Conservation (phyloP, 495 filamentous ascomycete species). For the Cercophora samala region DNA sequence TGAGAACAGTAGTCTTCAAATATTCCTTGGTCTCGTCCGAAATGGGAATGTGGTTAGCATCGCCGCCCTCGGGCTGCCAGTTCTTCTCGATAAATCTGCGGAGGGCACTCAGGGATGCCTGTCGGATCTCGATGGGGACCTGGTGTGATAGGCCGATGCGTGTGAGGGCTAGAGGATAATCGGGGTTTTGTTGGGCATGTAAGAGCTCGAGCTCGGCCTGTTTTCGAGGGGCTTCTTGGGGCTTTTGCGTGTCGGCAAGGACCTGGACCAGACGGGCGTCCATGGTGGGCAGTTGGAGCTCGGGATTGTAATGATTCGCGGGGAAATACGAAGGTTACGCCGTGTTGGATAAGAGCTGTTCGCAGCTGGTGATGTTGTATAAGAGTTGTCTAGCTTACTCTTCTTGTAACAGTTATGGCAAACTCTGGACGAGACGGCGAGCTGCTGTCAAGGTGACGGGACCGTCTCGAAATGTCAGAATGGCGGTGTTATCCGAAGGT, state of each 20-base stretch:
- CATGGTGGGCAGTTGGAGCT: constrained; percentile 43
- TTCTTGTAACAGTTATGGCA: background rate
- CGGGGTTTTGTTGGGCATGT: constrained; percentile 58
- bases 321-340: background rate
- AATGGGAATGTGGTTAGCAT: constrained; percentile 65
- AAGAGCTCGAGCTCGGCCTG: constrained; percentile 75
- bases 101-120: constrained; percentile 75
- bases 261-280: constrained; percentile 81
- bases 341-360: background rate
- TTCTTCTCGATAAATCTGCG: constrained; percentile 74
- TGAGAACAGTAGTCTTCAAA: constrained; percentile 65
- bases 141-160: constrained; percentile 71
- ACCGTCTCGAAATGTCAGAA: background rate
- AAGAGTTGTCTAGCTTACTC: background rate
- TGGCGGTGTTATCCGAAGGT: background rate
- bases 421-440: background rate
- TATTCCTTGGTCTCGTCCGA: constrained; percentile 67
- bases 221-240: constrained; percentile 65
- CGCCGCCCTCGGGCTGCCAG: constrained; percentile 61
- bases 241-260: constrained; percentile 73
- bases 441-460: background rate
- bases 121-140: constrained; percentile 69
- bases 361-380: background rate
- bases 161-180: constrained; percentile 72
- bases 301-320: background rate